Evolutionary conservation across 257 asterid species (phyloP).

Genomic region (Penstemon newberryi): DNA sequence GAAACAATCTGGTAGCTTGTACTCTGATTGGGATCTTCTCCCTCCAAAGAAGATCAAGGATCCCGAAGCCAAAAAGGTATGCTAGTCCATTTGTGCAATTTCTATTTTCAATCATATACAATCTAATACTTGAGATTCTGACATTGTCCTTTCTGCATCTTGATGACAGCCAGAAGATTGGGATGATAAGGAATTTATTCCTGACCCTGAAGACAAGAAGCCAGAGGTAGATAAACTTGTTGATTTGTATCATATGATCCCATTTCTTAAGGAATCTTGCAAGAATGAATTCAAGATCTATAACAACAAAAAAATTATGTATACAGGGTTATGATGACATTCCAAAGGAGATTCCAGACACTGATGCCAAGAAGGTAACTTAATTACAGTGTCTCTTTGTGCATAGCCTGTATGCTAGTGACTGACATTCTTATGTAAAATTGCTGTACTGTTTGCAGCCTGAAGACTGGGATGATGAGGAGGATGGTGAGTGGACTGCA

Average conservation of each 20-base stretch:
- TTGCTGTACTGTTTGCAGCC: conserved; percentile 55
- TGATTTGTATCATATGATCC: not conserved
- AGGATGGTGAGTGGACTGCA: conserved; percentile 96
- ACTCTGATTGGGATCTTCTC: conserved; percentile 90
- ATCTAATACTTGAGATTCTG: not conserved
- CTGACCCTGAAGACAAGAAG: conserved; percentile 95
- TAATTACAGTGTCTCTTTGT: not conserved
- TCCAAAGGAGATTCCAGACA: conserved; percentile 77
- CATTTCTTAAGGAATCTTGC: not conserved
- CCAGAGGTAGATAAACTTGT: conserved; percentile 63
- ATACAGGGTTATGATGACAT: conserved; percentile 95
- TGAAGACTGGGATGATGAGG: conserved; percentile 98
- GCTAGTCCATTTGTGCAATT: not conserved
- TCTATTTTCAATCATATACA: not conserved
- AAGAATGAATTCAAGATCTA: too few species aligned
- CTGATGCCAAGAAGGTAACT: conserved; percentile 91
- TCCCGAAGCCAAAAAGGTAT: conserved; percentile 90
- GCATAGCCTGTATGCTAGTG: not conserved
- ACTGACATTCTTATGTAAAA: not conserved
- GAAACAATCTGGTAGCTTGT: conserved; percentile 93
- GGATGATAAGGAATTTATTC: conserved; percentile 91
- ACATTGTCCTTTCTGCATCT: conserved; percentile 14
- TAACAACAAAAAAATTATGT: too few species aligned
- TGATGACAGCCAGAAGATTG: conserved; percentile 90
- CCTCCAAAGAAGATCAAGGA: conserved; percentile 89